Evolutionary conservation across 2,329 filamentous ascomycete genomes (phyloP), one percentile per base, ranked within the genome.

Genomic region (Aspergillus sp.): DNA sequence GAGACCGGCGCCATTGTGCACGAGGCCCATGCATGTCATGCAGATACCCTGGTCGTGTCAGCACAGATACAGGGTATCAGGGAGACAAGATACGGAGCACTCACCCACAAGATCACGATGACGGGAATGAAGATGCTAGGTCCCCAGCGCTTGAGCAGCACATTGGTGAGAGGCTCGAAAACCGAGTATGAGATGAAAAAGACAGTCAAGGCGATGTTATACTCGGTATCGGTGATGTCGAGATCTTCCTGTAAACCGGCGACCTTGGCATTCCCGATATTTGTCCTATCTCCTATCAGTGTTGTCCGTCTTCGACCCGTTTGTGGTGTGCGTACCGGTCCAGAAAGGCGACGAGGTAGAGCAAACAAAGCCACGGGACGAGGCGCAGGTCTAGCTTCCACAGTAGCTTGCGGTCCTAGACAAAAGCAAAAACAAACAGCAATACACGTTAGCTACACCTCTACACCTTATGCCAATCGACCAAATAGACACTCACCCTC

Each of bases 121-220:
- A 79, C 72, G 2, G 89, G 86, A 47, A 94, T 82, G 62, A 94
- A 95, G 46, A 90, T 70, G 35, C 84, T 88, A 0, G 90, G 90
- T 1, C 82, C 78, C 52, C 88, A 72, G 15, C 76, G 78, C 70
- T 94, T 95, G 50, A 95, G 81, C 20, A 95, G 68, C 42, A 91
- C 74, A 63, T 95, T 94, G 50, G 87, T 89, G 39, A 90, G 59
- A 1, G 69, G 70, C 58, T 93, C 88, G 53, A 88, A 90, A 30
- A 90, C 68, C 2, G 86, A 78, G 64, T 95, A 95, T 0, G 86
- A 89, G 44, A 94, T 76, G 71, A 94, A 95, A 72, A 95, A 95
- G 57, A 94, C 85, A 30, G 86, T 88, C 6, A 95, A 74, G 0
- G 83, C 80, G 19, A 79, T 75, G 64, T 90, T 90, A 71, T 90